Percentiles rank a stretch among this genome's conserved stretches.
phyloP scores from a whole-genome alignment of 805 yeast species.

The Starmerella bombi region DNA sequence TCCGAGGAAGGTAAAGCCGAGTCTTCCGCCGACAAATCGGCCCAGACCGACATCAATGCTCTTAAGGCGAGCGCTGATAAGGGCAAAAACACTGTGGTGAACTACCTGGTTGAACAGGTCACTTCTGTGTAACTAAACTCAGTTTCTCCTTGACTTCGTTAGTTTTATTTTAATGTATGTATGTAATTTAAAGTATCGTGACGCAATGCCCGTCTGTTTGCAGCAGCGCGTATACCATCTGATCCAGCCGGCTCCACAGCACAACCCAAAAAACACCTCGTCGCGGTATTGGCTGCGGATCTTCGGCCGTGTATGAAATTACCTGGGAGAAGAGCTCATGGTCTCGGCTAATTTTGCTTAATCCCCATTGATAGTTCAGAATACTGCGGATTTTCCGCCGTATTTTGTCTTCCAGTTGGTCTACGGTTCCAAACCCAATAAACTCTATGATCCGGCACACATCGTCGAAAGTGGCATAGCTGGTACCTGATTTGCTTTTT shows the following conservation, averaged over 20 bases:
- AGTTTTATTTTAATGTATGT: background rate
- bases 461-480: slow-evolving; percentile 1
- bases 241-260: background rate
- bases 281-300: background rate
- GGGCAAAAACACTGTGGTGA: slow-evolving; percentile 48
- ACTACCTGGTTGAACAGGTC: slow-evolving; percentile 47
- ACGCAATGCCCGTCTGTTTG: background rate
- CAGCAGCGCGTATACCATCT: background rate
- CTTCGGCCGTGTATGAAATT: background rate
- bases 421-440: background rate
- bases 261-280: background rate
- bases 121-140: slow-evolving; percentile 2
- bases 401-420: background rate
- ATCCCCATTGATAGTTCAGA: background rate
- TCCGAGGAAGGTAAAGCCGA: slow-evolving; percentile 68
- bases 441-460: slow-evolving; percentile 2
- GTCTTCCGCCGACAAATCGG: slow-evolving; percentile 61
- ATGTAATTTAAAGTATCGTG: background rate
- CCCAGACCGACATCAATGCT: slow-evolving; percentile 54
- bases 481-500: background rate
- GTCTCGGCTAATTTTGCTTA: background rate
- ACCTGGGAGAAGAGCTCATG: background rate
- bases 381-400: background rate
- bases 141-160: background rate
- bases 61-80: slow-evolving; percentile 51